phyloP scores from a whole-genome alignment of 257 asterid species.

The Penstemon eatonii region DNA sequence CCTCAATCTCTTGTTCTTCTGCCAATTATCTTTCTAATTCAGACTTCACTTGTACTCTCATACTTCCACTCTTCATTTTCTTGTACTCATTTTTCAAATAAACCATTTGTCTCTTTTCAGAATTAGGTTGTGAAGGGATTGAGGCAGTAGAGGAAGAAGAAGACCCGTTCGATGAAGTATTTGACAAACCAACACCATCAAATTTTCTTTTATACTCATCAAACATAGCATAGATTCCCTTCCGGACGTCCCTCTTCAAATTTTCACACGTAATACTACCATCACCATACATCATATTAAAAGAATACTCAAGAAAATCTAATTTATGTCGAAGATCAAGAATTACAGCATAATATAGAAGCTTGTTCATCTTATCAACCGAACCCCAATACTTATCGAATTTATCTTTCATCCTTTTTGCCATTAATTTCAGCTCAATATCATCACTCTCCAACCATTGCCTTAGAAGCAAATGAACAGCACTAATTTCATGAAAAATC shows the following conservation, averaged over 20 bases:
- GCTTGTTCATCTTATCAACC: constrained; percentile 4
- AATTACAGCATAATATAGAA: background rate
- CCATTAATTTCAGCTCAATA: too few relatives aligned
- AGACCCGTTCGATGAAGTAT: background rate
- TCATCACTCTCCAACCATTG: too few relatives aligned
- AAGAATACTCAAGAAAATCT: background rate
- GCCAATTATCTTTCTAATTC: background rate
- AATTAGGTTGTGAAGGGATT: background rate
- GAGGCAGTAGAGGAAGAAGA: background rate
- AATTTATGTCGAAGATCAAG: constrained; percentile 15
- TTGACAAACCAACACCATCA: background rate
- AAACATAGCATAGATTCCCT: background rate
- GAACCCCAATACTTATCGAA: constrained; percentile 21
- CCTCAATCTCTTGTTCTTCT: background rate
- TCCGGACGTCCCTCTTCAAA: too few relatives aligned
- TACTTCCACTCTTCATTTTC: background rate
- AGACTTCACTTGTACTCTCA: background rate
- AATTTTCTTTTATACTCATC: background rate
- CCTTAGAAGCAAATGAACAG: too few relatives aligned
- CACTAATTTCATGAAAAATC: too few relatives aligned
- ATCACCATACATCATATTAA: background rate
- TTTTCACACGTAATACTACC: background rate
- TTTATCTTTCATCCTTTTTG: background rate
- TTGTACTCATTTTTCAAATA: background rate
- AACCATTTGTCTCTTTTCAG: too few relatives aligned